These are phyloP conservation scores for Curvularia lunata DNA, from an alignment of 2,329 filamentous ascomycete genomes.

Conservation along the genomic window DNA sequence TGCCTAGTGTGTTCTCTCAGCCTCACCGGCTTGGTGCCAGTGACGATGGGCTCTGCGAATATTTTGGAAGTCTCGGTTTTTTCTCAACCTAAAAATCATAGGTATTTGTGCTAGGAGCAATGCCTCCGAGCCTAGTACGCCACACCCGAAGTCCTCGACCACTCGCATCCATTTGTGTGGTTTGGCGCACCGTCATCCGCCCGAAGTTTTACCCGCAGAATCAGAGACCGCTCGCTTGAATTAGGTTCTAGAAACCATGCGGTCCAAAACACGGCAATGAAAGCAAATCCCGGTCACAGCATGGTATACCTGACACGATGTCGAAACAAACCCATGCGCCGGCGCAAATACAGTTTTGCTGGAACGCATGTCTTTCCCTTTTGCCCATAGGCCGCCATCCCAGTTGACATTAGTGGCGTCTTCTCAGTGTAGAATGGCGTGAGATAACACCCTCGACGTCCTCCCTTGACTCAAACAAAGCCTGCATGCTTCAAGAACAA, in stretches of 20 bases:
- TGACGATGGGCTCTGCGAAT: neutral
- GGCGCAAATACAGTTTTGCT: neutral
- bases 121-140: constrained; percentile 9
- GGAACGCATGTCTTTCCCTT: neutral
- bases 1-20: neutral
- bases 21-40: neutral
- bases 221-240: neutral
- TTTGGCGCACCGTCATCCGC: neutral
- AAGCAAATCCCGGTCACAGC: constrained; percentile 1
- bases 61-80: neutral
- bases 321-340: constrained; percentile 10
- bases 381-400: constrained; percentile 1
- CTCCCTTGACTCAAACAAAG: neutral
- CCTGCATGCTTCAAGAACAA: neutral
- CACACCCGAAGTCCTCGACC: constrained; percentile 10
- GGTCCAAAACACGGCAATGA: constrained; percentile 1
- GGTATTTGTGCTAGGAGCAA: too few relatives aligned
- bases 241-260: neutral
- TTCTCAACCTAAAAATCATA: neutral
- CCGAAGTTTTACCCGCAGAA: neutral
- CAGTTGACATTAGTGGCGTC: constrained; percentile 3
- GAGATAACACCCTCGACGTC: neutral
- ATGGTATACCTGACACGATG: constrained; percentile 7
- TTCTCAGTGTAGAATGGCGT: constrained; percentile 1
- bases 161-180: neutral